Evolutionary conservation across 2,329 filamentous ascomycete genomes (phyloP).

Genomic region (Tolypocladium paradoxum): DNA sequence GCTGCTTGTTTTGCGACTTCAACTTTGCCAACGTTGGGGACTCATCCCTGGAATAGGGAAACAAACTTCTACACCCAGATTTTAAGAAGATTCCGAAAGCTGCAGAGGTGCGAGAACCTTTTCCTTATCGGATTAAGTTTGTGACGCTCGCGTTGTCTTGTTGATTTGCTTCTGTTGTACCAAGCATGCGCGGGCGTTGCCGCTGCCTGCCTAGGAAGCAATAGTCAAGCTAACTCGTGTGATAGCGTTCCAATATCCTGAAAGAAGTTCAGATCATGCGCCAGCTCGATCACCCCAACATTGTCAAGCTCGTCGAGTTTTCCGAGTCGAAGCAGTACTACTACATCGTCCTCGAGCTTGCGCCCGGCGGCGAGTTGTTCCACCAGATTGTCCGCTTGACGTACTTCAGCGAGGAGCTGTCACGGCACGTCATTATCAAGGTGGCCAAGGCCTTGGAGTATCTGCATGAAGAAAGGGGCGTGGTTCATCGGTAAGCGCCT

Average conservation of each 20-base stretch:
- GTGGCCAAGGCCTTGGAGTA: constrained; percentile 93
- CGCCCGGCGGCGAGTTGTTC: constrained; percentile 91
- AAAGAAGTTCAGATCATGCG: constrained; percentile 99
- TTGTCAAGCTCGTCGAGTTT: constrained; percentile 88
- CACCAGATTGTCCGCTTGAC: constrained; percentile 97
- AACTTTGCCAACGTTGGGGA: constrained; percentile 43
- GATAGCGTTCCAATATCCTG: constrained; percentile 89
- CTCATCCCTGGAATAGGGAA: constrained; percentile 54
- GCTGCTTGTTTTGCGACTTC: constrained; percentile 12
- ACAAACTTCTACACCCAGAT: constrained; percentile 88
- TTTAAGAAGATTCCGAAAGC: constrained; percentile 92
- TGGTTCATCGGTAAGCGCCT: constrained; percentile 75
- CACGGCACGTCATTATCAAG: constrained; percentile 86
- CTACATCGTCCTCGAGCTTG: constrained; percentile 92
- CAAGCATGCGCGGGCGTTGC: not conserved
- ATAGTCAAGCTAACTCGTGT: constrained; percentile 13
- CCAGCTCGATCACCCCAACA: constrained; percentile 90
- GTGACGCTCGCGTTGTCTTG: constrained; percentile 16
- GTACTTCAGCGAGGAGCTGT: constrained; percentile 95
- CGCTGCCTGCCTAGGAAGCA: not conserved
- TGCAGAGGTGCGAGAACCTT: constrained; percentile 76
- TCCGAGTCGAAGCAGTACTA: constrained; percentile 92
- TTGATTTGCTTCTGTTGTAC: constrained; percentile 4
- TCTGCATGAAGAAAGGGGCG: constrained; percentile 85
- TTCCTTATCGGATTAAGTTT: constrained; percentile 21